Conservation (phyloP, 2,329 filamentous ascomycete species). For the Boeremia lycopersici region DNA sequence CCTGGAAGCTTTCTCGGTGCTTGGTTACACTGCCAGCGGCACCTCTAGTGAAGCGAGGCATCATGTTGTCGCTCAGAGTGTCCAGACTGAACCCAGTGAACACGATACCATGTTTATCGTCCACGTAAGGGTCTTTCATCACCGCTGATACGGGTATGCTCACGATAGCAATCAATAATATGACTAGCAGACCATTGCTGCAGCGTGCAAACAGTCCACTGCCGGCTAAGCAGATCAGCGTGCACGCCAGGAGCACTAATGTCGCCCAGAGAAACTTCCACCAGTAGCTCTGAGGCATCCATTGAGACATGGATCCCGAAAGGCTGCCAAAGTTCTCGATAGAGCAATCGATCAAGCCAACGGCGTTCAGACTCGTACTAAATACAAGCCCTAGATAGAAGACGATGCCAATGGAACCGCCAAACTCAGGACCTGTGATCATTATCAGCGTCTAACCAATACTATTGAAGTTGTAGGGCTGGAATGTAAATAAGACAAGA, state of each 20-base stretch:
- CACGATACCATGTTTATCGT: constrained; percentile 66
- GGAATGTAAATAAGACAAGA: neutral
- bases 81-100: constrained; percentile 78
- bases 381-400: constrained; percentile 86
- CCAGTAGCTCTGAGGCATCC: constrained; percentile 75
- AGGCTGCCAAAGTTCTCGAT: constrained; percentile 71
- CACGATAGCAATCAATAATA: constrained; percentile 74
- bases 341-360: constrained; percentile 83
- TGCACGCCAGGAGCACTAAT: constrained; percentile 72
- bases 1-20: constrained; percentile 73
- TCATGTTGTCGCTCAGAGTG: constrained; percentile 76
- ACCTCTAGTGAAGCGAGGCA: constrained; percentile 68
- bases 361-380: constrained; percentile 85
- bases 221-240: constrained; percentile 76
- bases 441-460: neutral
- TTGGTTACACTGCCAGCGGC: constrained; percentile 66
- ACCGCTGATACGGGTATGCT: constrained; percentile 83
- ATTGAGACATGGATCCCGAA: constrained; percentile 62
- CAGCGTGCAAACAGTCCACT: constrained; percentile 80
- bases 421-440: constrained; percentile 76
- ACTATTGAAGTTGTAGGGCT: neutral
- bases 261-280: constrained; percentile 78
- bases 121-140: constrained; percentile 69
- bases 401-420: constrained; percentile 83
- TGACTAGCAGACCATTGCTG: constrained; percentile 74